Conservation (phyloP, 106 monocot genomes). For the Dioscorea dumetorum region DNA sequence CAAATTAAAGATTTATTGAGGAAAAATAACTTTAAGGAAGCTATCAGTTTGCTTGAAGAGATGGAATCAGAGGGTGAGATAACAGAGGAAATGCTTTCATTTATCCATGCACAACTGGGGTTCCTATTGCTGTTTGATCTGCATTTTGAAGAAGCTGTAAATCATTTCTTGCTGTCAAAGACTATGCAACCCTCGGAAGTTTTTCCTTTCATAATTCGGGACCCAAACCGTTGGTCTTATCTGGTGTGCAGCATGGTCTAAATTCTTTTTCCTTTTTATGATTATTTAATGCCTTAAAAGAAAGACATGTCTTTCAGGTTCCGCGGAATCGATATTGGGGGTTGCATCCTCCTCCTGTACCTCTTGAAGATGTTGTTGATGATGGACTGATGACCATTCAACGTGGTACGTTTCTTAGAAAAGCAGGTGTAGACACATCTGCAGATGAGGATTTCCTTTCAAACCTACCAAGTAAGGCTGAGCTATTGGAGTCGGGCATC, state of each 20-base stretch:
- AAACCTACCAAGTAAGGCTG: slow-evolving; percentile 78
- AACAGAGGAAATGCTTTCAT: slow-evolving; percentile 73
- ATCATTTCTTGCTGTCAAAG: slow-evolving; percentile 92
- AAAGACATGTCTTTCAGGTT: slow-evolving; percentile 32
- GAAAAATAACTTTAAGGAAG: slow-evolving; percentile 72
- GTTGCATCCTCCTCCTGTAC: slow-evolving; percentile 91
- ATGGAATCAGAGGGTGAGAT: slow-evolving; percentile 76
- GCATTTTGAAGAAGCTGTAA: slow-evolving; percentile 92
- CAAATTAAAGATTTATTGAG: slow-evolving; percentile 88
- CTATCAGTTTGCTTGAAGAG: slow-evolving; percentile 62
- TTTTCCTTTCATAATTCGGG: slow-evolving; percentile 92
- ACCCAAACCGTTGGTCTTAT: slow-evolving; percentile 91
- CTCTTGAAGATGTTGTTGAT: slow-evolving; percentile 90
- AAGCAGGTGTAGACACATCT: slow-evolving; percentile 81
- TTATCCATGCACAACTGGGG: slow-evolving; percentile 97
- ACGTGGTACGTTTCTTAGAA: slow-evolving; percentile 65
- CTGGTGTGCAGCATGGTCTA: slow-evolving; percentile 39
- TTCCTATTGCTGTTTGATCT: slow-evolving; percentile 90
- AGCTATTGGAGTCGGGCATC: slow-evolving; percentile 71
- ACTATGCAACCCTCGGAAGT: slow-evolving; percentile 91
- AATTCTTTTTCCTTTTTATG: too few species aligned
- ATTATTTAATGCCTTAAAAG: neutral
- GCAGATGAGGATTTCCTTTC: slow-evolving; percentile 76
- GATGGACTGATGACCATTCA: slow-evolving; percentile 75
- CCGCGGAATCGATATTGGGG: slow-evolving; percentile 97